A percentile compares a stretch with the other conserved stretches of the same genome.
These are phyloP conservation scores for Capsella rubella DNA, from an alignment of 441 rosid species.

Conservation along the genomic window DNA sequence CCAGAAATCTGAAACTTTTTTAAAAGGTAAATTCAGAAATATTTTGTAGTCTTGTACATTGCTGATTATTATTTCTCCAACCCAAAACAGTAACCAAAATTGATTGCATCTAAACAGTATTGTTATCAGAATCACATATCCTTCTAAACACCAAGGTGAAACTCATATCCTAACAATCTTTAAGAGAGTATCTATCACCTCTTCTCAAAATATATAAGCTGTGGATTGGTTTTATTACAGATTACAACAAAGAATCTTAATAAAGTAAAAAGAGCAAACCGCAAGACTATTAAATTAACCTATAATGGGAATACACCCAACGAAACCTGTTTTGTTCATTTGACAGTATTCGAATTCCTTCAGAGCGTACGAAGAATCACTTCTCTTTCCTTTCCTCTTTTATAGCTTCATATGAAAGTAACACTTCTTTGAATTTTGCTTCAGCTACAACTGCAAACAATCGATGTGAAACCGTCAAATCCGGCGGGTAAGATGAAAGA, in stretches of 20 bases:
- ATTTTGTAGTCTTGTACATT: no score
- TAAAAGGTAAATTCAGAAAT: no score
- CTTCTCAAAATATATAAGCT: background rate
- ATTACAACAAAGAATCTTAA: background rate
- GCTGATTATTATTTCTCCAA: no score
- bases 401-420: conserved; percentile 90
- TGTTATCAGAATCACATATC: no score
- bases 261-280: background rate
- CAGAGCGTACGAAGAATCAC: conserved; percentile 23
- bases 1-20: no score
- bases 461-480: conserved; percentile 13
- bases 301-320: background rate
- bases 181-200: background rate
- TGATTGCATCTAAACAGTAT: no score
- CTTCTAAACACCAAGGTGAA: no score
- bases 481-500: background rate
- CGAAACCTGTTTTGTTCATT: background rate
- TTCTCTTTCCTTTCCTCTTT: conserved; percentile 70
- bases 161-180: no score
- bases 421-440: conserved; percentile 93
- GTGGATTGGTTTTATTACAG: background rate
- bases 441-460: conserved; percentile 75
- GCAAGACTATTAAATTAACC: conserved; percentile 2
- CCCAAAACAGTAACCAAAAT: no score
- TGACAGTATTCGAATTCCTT: background rate